Evolutionary conservation across 163 green algal genomes (phyloP), one percentile per base, ranked within the genome.

Genomic region (Chlamydomonas reinhardtii): DNA sequence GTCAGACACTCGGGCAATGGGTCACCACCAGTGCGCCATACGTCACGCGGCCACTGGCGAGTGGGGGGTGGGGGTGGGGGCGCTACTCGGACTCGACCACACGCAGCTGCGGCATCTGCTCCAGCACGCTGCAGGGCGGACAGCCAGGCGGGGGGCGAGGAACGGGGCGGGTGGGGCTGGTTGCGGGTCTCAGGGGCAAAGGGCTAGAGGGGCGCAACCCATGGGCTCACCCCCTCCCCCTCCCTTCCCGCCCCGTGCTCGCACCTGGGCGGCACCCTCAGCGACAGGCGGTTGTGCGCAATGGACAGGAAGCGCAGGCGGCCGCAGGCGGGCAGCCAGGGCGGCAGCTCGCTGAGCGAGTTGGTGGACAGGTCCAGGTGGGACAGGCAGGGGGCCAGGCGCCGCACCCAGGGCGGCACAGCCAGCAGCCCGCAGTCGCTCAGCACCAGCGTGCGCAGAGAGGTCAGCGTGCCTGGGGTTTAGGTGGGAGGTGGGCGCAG

Each of bases 391-490:
- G 52, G 52, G 12, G 68, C 68, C 68, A 85, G 79, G 2, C 52
- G 66, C 20, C 69, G 65, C 77, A 84, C 77, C 77, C 77, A 84
- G 66, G 77, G 77, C 37, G 77, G 77, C 66, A 84, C 77, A 31
- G 77, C 77, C 66, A 84, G 52, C 68, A 85, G 68, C 22, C 79
- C 79, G 79, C 79, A 85, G 48, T 77, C 79, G 3, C 52, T 62
- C 54, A 85, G 79, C 2, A 72, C 68, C 68, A 85, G 68, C n/a
- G 52, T 64, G 24, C 79, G 79, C 29, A 85, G 37, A 0, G 52
- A 71, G 27, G 79, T 77, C 11, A 85, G 68, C 52, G 52, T 62
- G 79, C 79, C 79, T 85, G 68, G n/a, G n/a, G n/a, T n/a, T n/a
- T n/a, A n/a, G n/a, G n/a, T n/a, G n/a, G n/a, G n/a, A n/a, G n/a